Base-by-base conservation (phyloP, 1,139 yeast species). In the Scheffersomyces stambukii region DNA sequence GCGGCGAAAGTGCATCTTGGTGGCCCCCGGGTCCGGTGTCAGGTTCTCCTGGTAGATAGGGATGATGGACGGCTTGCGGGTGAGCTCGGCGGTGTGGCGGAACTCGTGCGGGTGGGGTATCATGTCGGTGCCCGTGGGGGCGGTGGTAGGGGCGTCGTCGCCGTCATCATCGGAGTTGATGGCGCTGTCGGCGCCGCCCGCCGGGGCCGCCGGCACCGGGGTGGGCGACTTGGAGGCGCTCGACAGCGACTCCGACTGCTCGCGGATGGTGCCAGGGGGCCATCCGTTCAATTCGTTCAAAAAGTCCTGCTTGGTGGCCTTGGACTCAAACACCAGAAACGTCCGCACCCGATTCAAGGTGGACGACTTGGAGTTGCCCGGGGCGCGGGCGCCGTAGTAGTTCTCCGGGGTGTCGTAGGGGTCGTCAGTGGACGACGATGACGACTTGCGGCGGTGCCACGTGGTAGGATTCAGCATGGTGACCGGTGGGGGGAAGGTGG, bases 391-490 rank as follows among this genome's bases (percentile, higher is more conserved):
- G 4, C 88, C 85, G 50, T 83, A 83, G 49, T 84, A 84, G 17
- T 70, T 64, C 33, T 82, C 91, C 0, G 93, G 74, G 10, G 62
- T 58, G 11, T 81, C 81, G 41, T 65, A 79, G 0, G 93, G 93
- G 48, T 78, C 82, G 24, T 60, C 57, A 8, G 68, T 77, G 19
- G 57, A 46, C 3, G 60, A 42, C 3, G 70, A 62, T 11, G 42
- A 37, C 8, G 33, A 25, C 3, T 60, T 48, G 25, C 65, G 50
- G 29, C 54, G 43, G 24, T 45, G 43, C n/a, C 13, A 20, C 13
- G 27, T 30, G 10, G 34, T 24, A 15, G 33, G 30, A 9, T 26
- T 25, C 37, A 36, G 40, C 23, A 25, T 24, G 10, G 28, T 14
- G 13, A 3, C 11, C 8, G 14, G 13, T 6, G 23, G 15, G 14